These are phyloP conservation scores for Xylariaceae sp. DNA, from an alignment of 2,329 filamentous ascomycete genomes.

Conservation along the genomic window DNA sequence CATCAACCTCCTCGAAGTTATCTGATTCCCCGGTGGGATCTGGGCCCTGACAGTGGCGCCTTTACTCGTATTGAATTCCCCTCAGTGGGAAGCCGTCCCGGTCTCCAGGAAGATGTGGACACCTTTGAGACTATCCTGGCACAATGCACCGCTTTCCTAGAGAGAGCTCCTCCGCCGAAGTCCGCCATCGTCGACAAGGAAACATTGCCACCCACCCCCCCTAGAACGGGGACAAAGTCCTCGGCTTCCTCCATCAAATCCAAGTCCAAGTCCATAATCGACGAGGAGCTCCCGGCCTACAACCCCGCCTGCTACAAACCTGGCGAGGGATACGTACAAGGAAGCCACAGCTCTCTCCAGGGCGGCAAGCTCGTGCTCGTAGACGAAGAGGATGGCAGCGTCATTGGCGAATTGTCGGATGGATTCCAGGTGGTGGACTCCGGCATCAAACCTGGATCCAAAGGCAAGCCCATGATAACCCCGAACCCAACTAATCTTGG, in stretches of 20 bases:
- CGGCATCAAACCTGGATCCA: conserved; percentile 76
- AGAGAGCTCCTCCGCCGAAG: conserved; percentile 65
- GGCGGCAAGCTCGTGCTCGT: conserved; percentile 82
- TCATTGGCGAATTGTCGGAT: conserved; percentile 85
- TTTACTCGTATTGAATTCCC: conserved; percentile 95
- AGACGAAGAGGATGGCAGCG: conserved; percentile 92
- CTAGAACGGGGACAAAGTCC: conserved; percentile 21
- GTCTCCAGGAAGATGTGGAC: conserved; percentile 85
- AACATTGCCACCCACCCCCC: conserved; percentile 21
- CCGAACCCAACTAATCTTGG: background rate
- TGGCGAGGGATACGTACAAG: conserved; percentile 69
- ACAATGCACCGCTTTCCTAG: conserved; percentile 94
- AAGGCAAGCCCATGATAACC: conserved; percentile 56
- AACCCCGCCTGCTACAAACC: conserved; percentile 77
- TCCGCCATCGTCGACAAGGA: conserved; percentile 30
- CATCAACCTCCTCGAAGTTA: conserved; percentile 91
- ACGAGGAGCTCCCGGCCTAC: conserved; percentile 56
- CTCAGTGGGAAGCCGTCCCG: conserved; percentile 60
- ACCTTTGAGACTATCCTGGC: conserved; percentile 97
- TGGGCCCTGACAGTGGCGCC: conserved; percentile 79
- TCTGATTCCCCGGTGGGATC: conserved; percentile 89
- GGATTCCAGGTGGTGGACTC: conserved; percentile 78
- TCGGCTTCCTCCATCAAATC: conserved; percentile 37
- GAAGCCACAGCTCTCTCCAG: conserved; percentile 52
- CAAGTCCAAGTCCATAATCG: conserved; percentile 36